phyloP scores from a whole-genome alignment of 1,284 basidiomycete species.

The Trichosporon faecale region DNA sequence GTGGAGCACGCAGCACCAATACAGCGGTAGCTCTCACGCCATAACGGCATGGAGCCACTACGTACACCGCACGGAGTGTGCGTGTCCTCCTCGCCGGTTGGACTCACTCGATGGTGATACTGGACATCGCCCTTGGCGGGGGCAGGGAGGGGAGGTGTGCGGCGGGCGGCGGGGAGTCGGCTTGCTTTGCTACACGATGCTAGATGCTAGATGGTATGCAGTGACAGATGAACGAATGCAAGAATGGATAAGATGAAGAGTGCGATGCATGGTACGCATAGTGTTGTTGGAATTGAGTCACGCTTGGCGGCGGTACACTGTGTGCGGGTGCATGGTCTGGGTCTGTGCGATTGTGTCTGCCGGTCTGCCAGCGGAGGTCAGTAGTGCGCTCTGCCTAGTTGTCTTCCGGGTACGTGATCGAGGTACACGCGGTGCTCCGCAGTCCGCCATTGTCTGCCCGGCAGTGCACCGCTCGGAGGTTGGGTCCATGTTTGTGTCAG shows the following conservation, averaged over 20 bases:
- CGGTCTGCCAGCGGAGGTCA: not conserved
- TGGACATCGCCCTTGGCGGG: slow-evolving; percentile 1
- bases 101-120: slow-evolving; percentile 6
- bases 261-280: not conserved
- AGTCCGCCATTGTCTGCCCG: not conserved
- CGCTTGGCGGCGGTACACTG: not conserved
- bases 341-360: not conserved
- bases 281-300: not conserved
- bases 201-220: not conserved
- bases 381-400: not conserved
- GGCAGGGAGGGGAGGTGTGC: not conserved
- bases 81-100: not conserved
- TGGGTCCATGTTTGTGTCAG: not conserved
- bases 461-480: not conserved
- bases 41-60: not conserved
- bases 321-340: not conserved
- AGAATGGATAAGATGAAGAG: not conserved
- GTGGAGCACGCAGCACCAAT: not conserved
- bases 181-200: not conserved
- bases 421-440: not conserved
- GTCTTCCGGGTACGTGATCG: not conserved
- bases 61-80: not conserved
- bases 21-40: not conserved
- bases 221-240: not conserved
- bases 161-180: too few species aligned